Evolutionary conservation across 2,329 filamentous ascomycete species (phyloP).

Genomic region (Teratosphaeria zuluensis): DNA sequence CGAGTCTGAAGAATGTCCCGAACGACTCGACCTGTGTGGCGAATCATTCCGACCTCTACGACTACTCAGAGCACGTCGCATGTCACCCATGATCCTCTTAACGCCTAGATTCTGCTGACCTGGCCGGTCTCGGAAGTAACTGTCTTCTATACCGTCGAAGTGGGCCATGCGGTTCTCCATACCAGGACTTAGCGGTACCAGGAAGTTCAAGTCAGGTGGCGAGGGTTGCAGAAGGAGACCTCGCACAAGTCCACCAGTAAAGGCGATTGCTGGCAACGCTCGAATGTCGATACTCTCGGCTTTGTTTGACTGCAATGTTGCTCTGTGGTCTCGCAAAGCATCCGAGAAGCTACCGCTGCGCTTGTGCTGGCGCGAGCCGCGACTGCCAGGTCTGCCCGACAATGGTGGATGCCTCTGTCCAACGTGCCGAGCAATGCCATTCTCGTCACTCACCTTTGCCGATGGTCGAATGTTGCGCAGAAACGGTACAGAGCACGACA

Average conservation of each 20-base stretch:
- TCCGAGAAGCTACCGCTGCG: conserved; percentile 82
- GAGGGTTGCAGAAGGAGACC: conserved; percentile 76
- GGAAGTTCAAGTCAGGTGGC: conserved; percentile 64
- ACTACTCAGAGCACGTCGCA: conserved; percentile 69
- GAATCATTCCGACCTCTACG: conserved; percentile 12
- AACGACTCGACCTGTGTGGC: conserved; percentile 11
- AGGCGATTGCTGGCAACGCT: conserved; percentile 50
- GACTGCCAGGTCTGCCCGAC: conserved; percentile 1
- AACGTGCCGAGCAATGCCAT: conserved; percentile 5
- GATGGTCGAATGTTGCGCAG: conserved; percentile 14
- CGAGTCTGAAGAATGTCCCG: conserved; percentile 9
- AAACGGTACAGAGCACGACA: conserved; percentile 51
- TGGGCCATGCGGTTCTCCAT: conserved; percentile 29
- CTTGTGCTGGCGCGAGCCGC: conserved; percentile 52
- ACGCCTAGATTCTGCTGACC: conserved; percentile 56
- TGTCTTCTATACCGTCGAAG: conserved; percentile 6
- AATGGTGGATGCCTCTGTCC: conserved; percentile 7
- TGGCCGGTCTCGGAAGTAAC: conserved; percentile 8
- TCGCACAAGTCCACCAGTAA: conserved; percentile 75
- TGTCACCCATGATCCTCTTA: conserved; percentile 76
- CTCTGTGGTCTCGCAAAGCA: conserved; percentile 61
- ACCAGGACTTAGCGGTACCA: conserved; percentile 39
- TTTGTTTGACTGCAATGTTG: conserved; percentile 41
- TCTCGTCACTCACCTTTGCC: neutral
- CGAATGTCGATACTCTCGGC: conserved; percentile 28